A percentile compares a stretch with the other conserved stretches of the same genome.
phyloP scores from a whole-genome alignment of 768 basidiomycete genomes.

The Pisolithus sp. region DNA sequence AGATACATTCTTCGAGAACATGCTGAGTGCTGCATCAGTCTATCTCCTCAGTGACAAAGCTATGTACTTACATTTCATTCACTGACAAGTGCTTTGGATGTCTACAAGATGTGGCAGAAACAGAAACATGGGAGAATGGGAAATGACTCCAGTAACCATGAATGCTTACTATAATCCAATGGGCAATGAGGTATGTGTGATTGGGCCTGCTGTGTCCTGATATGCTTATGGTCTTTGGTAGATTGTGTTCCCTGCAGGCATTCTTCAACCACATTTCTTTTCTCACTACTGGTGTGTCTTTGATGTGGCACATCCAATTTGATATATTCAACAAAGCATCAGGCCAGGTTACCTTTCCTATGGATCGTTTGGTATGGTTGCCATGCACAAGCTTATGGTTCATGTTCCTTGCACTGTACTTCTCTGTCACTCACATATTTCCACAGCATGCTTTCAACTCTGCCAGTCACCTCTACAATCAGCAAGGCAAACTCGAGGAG shows the following conservation, averaged over 20 bases:
- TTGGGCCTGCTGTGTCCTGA: not conserved
- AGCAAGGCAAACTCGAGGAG: constrained; percentile 76
- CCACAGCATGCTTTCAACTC: constrained; percentile 84
- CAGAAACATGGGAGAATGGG: constrained; percentile 73
- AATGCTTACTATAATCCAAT: constrained; percentile 88
- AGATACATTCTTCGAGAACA: constrained; percentile 78
- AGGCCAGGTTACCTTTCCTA: constrained; percentile 90
- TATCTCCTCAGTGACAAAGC: not conserved
- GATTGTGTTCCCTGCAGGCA: constrained; percentile 97
- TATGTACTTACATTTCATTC: constrained; percentile 7
- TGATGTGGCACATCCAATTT: not conserved
- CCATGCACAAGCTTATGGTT: constrained; percentile 87
- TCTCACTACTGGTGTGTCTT: constrained; percentile 57
- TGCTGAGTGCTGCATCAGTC: constrained; percentile 54
- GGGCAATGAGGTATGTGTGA: constrained; percentile 64
- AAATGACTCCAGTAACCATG: constrained; percentile 82
- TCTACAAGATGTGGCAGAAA: constrained; percentile 65
- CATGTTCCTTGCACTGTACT: constrained; percentile 12
- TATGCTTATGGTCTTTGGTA: constrained; percentile 19
- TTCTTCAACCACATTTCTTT: constrained; percentile 91
- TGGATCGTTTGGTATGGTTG: constrained; percentile 89
- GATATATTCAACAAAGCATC: constrained; percentile 6
- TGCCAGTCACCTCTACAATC: constrained; percentile 84
- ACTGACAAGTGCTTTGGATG: constrained; percentile 45
- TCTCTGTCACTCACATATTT: not conserved